Conservation (phyloP, 2,329 filamentous ascomycete genomes). For the Fusarium armeniacum region DNA sequence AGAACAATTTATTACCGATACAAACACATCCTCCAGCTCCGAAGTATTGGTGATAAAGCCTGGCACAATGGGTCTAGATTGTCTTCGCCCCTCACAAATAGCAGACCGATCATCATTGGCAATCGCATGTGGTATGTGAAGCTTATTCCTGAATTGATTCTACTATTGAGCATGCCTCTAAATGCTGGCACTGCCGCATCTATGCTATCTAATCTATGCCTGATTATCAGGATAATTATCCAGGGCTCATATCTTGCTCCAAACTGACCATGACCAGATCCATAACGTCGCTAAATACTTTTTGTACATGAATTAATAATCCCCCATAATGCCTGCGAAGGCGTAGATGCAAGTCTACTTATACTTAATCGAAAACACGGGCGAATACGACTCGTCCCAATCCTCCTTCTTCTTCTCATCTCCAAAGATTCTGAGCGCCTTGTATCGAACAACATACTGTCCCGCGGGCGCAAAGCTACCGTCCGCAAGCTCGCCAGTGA, state of each 20-base stretch:
- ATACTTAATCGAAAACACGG: constrained; percentile 63
- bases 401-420: constrained; percentile 60
- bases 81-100: too few relatives aligned
- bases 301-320: constrained; percentile 21
- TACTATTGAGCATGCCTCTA: neutral
- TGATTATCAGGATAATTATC: constrained; percentile 5
- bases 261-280: neutral
- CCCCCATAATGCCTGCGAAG: neutral
- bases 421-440: constrained; percentile 66
- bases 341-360: constrained; percentile 11
- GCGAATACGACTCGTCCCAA: constrained; percentile 62
- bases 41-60: neutral
- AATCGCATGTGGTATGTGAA: neutral
- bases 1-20: neutral
- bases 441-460: constrained; percentile 64
- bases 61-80: neutral
- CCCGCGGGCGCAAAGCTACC: constrained; percentile 64
- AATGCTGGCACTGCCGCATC: neutral
- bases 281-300: constrained; percentile 4
- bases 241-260: neutral
- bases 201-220: constrained; percentile 4
- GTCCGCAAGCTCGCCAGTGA: constrained; percentile 63
- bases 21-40: neutral
- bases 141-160: neutral
- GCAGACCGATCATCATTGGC: neutral